These are phyloP conservation scores for Gomphus bonarii DNA, from an alignment of 1,284 basidiomycete species.

Conservation along the genomic window DNA sequence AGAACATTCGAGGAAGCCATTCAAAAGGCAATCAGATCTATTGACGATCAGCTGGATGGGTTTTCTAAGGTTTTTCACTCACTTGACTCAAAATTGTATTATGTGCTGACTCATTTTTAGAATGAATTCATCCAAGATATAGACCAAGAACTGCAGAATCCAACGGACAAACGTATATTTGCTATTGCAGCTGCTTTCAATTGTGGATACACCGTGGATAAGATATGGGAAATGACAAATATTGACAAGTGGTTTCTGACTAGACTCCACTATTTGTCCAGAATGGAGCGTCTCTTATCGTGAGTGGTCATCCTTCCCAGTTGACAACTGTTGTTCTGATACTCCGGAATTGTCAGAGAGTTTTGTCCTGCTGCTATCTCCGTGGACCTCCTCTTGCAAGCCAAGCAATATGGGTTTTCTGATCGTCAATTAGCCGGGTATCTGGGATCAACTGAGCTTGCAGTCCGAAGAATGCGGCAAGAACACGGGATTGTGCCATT, in stretches of 20 bases:
- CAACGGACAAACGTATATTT: conserved; percentile 88
- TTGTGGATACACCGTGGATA: conserved; percentile 86
- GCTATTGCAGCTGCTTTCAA: conserved; percentile 85
- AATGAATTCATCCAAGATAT: conserved; percentile 78
- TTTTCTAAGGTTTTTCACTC: conserved; percentile 65
- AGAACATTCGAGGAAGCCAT: conserved; percentile 97
- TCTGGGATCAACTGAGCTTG: conserved; percentile 81
- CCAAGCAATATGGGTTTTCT: conserved; percentile 95
- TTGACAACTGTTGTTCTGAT: no score
- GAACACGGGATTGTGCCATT: conserved; percentile 81
- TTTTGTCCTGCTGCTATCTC: conserved; percentile 64
- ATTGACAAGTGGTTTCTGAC: conserved; percentile 98
- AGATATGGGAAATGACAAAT: conserved; percentile 93
- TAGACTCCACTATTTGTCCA: conserved; percentile 74
- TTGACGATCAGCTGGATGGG: conserved; percentile 90
- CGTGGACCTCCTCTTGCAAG: conserved; percentile 59
- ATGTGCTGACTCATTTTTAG: conserved; percentile 26
- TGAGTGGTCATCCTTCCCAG: conserved; percentile 19
- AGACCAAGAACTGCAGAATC: conserved; percentile 79
- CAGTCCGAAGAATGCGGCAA: conserved; percentile 77
- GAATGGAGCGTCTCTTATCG: conserved; percentile 70
- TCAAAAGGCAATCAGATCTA: conserved; percentile 94
- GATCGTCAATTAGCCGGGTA: conserved; percentile 81
- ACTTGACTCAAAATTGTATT: neutral
- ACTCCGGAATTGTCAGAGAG: conserved; percentile 29